Evolutionary conservation across 148 eudicot genomes (phyloP).

Genomic region (Rhododendron henanense): DNA sequence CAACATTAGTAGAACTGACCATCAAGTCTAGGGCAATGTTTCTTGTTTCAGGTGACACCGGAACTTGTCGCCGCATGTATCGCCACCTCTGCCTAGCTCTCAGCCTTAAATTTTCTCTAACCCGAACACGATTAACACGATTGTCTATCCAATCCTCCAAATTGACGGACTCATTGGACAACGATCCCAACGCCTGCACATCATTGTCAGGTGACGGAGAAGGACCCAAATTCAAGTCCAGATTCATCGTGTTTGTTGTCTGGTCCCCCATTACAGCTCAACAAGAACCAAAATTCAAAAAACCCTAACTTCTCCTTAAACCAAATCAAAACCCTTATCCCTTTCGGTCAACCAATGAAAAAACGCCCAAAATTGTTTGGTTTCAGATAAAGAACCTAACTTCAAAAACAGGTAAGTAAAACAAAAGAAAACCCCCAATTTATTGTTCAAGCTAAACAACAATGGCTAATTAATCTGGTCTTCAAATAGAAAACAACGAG

Average conservation of each 20-base stretch:
- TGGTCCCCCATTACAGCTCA: neutral
- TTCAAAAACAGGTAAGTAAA: neutral
- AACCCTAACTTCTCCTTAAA: neutral
- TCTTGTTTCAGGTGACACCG: conserved; percentile 8
- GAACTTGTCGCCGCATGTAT: conserved; percentile 25
- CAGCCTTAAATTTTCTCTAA: conserved; percentile 41
- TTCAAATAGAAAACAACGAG: neutral
- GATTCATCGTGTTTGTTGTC: conserved; percentile 19
- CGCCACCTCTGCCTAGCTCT: conserved; percentile 40
- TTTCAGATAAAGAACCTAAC: neutral
- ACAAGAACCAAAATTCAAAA: neutral
- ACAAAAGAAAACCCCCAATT: neutral
- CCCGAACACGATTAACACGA: conserved; percentile 22
- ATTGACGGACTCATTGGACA: conserved; percentile 23
- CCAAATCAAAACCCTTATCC: neutral
- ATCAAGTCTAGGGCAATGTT: conserved; percentile 7
- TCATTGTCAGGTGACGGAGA: conserved; percentile 12
- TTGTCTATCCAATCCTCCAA: conserved; percentile 36
- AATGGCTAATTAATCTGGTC: neutral
- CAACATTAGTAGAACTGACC: neutral
- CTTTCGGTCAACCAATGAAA: neutral
- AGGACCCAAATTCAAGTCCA: conserved; percentile 48
- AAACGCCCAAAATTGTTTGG: neutral
- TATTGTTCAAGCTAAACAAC: neutral
- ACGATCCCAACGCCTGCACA: conserved; percentile 6